phyloP scores from a whole-genome alignment of 2,329 filamentous ascomycete species.

The Fusarium foetens region DNA sequence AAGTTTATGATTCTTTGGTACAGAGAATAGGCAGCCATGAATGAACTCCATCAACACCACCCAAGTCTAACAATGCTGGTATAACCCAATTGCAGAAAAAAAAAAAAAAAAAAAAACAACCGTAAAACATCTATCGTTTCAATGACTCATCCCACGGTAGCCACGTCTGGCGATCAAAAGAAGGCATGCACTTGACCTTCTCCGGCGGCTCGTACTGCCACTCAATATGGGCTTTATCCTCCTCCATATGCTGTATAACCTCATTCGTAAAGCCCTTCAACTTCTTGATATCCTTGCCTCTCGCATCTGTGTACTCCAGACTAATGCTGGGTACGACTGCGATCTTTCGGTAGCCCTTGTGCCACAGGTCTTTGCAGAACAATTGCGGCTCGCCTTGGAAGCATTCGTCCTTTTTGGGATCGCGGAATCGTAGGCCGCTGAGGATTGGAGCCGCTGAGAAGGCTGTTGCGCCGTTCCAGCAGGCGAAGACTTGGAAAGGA shows the following conservation, averaged over 20 bases:
- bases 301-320: slow-evolving; percentile 62
- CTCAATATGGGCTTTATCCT: slow-evolving; percentile 48
- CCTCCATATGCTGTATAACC: slow-evolving; percentile 46
- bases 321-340: slow-evolving; percentile 66
- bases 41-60: slow-evolving; percentile 20
- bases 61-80: slow-evolving; percentile 12
- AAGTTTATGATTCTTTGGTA: background rate
- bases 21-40: background rate
- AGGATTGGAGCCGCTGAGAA: slow-evolving; percentile 62
- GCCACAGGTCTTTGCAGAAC: slow-evolving; percentile 68
- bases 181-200: slow-evolving; percentile 60
- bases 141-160: slow-evolving; percentile 50
- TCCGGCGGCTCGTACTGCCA: slow-evolving; percentile 58
- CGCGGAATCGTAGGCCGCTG: slow-evolving; percentile 58
- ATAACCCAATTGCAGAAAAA: background rate
- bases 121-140: background rate
- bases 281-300: slow-evolving; percentile 58
- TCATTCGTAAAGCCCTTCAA: slow-evolving; percentile 60
- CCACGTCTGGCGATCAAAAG: slow-evolving; percentile 55
- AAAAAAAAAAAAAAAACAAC: background rate
- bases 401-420: slow-evolving; percentile 56
- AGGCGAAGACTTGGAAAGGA: slow-evolving; percentile 69
- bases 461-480: slow-evolving; percentile 67
- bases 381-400: slow-evolving; percentile 64
- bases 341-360: slow-evolving; percentile 59